phyloP scores from a whole-genome alignment of 2,329 filamentous ascomycete species.

The Aspergillus pseudoterreus region DNA sequence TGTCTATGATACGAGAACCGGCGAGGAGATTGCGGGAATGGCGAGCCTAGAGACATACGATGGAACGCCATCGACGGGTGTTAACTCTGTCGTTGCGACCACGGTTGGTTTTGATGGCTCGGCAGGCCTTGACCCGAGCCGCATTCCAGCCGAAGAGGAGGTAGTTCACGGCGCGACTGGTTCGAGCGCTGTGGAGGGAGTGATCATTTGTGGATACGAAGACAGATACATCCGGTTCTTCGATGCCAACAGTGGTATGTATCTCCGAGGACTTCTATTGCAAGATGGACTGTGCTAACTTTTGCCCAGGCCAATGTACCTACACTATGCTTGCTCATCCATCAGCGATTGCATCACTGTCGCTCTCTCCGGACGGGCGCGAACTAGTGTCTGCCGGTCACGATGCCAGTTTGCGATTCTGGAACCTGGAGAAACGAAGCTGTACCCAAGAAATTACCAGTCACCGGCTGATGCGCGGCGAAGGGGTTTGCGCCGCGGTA shows the following conservation, averaged over 20 bases:
- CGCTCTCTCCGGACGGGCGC: constrained; percentile 84
- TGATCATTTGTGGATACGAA: constrained; percentile 94
- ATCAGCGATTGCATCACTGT: constrained; percentile 85
- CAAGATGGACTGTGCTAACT: constrained; percentile 14
- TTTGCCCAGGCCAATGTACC: constrained; percentile 80
- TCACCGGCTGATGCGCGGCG: constrained; percentile 90
- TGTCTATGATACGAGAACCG: constrained; percentile 87
- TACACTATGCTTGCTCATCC: constrained; percentile 98
- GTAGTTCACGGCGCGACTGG: constrained; percentile 78
- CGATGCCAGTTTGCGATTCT: constrained; percentile 92
- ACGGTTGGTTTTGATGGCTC: constrained; percentile 72
- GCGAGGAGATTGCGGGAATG: constrained; percentile 90
- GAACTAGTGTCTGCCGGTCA: constrained; percentile 96
- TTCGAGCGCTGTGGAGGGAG: constrained; percentile 78
- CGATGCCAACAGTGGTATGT: constrained; percentile 96
- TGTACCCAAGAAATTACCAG: constrained; percentile 95
- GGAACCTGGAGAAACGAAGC: constrained; percentile 90
- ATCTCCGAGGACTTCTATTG: not conserved
- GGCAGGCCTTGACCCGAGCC: constrained; percentile 58
- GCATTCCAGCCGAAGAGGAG: constrained; percentile 66
- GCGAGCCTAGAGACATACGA: constrained; percentile 92
- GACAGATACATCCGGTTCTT: constrained; percentile 96
- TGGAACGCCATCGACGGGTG: constrained; percentile 73
- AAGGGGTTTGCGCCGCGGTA: constrained; percentile 88
- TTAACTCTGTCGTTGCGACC: constrained; percentile 88